Base-by-base conservation (phyloP, 2,329 filamentous ascomycete genomes). In the Epichloe hybrida region DNA sequence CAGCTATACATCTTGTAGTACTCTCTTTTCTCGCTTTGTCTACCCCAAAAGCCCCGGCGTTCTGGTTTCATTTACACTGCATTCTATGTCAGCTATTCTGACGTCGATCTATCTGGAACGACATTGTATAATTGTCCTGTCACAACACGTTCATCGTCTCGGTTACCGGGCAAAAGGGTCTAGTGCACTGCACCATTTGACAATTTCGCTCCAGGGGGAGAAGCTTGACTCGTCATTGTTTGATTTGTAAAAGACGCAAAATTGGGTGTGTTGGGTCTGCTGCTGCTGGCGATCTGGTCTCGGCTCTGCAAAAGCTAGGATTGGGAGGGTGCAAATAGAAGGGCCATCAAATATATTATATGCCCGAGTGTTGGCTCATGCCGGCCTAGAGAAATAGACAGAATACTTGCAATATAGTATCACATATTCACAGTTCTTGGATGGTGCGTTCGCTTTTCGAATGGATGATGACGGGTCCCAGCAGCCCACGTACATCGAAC, bases 381-480 rank as follows among this genome's bases (percentile, higher is more conserved):
- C 31, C 20, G 12, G 44, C 48, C n/a, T 49, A 45, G 40, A 49
- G 12, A 37, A 31, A 31, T 49, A 49, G 40, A 49, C 27, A 13
- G 40, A 44, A 27, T 44, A 49, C 34, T 44, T 49, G 48, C 48
- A 44, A 36, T 23, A 39, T 31, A 21, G 42, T 44, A 44, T 44
- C 21, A 43, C 13, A 34, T 17, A 17, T 17, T 17, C 8, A 42
- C 20, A 5, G 48, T 38, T 55, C 42, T n/a, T 65, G 60, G 17
- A 61, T 52, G 1, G 52, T 54, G 4, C 45, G 56, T 41, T 72
- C 74, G 31, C 67, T 62, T 36, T 76, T 72, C 35, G 80, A 79
- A 52, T 84, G 75, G n/a, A 88, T 68, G 13, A 88, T 71, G 48
- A 88, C 66, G 0, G 84, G 79, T 0, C 81, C 82, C 5, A 84